Percentiles rank a stretch among this genome's conserved stretches.
These are phyloP conservation scores for Coemansia umbellata DNA, from an alignment of 192 early-diverging fungal species.

Conservation along the genomic window DNA sequence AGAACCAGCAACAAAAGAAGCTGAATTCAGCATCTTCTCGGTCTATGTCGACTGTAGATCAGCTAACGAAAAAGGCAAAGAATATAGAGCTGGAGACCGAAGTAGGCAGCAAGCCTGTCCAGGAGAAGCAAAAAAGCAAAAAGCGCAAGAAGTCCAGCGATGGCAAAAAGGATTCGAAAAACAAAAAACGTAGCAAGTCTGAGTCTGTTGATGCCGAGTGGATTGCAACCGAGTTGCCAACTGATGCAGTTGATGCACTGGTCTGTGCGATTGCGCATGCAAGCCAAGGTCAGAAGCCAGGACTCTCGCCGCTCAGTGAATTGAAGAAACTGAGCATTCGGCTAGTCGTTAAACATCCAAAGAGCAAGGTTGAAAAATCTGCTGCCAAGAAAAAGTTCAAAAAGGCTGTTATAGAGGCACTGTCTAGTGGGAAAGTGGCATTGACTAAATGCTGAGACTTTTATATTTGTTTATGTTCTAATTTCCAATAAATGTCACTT, in stretches of 20 bases:
- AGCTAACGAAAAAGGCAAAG: constrained; percentile 28
- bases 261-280: constrained; percentile 17
- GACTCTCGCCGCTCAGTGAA: constrained; percentile 4
- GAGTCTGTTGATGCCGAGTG: constrained; percentile 5
- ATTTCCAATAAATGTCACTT: too few relatives aligned
- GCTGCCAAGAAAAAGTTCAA: constrained; percentile 31
- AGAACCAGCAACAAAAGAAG: neutral
- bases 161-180: constrained; percentile 13
- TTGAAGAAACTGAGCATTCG: constrained; percentile 32
- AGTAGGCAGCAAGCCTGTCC: neutral
- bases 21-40: neutral
- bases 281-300: neutral
- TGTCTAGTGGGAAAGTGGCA: constrained; percentile 13
- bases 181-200: constrained; percentile 2
- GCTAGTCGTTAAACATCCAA: constrained; percentile 25
- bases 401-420: constrained; percentile 24
- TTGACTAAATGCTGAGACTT: constrained; percentile 3
- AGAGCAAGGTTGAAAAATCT: constrained; percentile 15
- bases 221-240: constrained; percentile 11
- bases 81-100: constrained; percentile 1
- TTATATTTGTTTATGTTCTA: too few relatives aligned
- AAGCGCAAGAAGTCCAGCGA: constrained; percentile 15
- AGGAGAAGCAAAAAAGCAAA: neutral
- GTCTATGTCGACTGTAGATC: constrained; percentile 33
- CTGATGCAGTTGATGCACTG: constrained; percentile 17